Conservation (phyloP, 441 rosid species). For the Mallotus repandus region DNA sequence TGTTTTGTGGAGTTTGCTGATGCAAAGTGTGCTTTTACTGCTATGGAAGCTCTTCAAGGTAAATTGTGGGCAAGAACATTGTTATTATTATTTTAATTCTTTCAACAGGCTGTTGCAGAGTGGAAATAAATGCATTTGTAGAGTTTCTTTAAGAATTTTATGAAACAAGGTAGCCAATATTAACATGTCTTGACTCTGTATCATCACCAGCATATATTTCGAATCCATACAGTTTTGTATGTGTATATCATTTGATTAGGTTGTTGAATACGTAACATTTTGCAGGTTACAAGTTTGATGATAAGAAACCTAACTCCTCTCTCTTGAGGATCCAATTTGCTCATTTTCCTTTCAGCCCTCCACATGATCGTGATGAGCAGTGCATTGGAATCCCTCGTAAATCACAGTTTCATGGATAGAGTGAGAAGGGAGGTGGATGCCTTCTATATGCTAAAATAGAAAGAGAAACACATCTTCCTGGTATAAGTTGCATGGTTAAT, state of each 20-base stretch:
- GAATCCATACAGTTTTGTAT: no score
- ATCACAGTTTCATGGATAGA: conserved; percentile 5
- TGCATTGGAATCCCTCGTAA: neutral
- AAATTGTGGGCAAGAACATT: conserved; percentile 4
- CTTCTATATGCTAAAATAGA: conserved; percentile 3
- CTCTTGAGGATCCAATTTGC: conserved; percentile 45
- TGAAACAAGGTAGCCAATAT: neutral
- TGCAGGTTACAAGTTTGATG: conserved; percentile 61
- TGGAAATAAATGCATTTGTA: no score
- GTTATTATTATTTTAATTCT: neutral
- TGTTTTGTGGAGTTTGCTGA: conserved; percentile 61
- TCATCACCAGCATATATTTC: neutral
- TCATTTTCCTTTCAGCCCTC: conserved; percentile 46
- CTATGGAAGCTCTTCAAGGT: conserved; percentile 67
- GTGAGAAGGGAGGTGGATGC: neutral
- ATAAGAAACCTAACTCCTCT: conserved; percentile 45
- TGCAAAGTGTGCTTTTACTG: conserved; percentile 46
- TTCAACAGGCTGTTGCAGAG: neutral
- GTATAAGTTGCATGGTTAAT: neutral
- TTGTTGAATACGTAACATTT: conserved; percentile 15
- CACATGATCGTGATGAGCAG: conserved; percentile 29
- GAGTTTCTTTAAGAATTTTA: no score
- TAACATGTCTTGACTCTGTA: neutral
- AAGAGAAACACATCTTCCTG: neutral
- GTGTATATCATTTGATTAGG: conserved; percentile 3